Base-by-base conservation (phyloP, 768 basidiomycete species). In the Lyophyllum semitale region DNA sequence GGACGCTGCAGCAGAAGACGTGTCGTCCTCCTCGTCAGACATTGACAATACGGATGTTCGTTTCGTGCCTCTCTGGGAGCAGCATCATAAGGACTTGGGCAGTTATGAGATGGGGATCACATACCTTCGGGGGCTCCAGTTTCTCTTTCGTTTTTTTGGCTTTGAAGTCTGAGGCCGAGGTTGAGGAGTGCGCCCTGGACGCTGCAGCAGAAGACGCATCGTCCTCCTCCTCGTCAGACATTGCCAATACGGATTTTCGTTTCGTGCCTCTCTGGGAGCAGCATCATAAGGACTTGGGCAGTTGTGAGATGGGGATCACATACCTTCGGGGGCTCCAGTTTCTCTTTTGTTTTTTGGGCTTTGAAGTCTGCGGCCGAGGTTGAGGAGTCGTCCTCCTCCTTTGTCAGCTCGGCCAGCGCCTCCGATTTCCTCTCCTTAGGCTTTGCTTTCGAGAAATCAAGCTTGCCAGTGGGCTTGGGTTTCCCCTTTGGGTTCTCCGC, bases 21-120 rank as follows among this genome's bases (percentile, higher is more conserved):
- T 41, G 22, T 69, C 70, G 2, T 66, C 63, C 6, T 66, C 68
- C 0, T 66, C 66, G 27, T 65, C 69, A 35, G 70, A 76, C 41
- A 63, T 55, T 48, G 62, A 53, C 6, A 63, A 54, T 4, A 59
- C 40, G 13, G 81, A 77, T 67, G 83, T 86, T 49, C 83, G 78
- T 57, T 75, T 74, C 35, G 61, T 66, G n/a, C 70, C 67, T 42
- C 74, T 66, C 77, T 78, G 57, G n/a, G 18, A 60, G 42, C 17
- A 53, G 48, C 18, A 38, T 22, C 23, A 37, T 20, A 33, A 26
- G 41, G 23, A 22, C n/a, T 13, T 41, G 35, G 22, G 7, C 33
- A 40, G 38, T 8, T 18, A 41, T 18, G 12, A 23, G 29, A 15
- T 3, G 25, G 18, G 9, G 4, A 32, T 41, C 22, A 35, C 59